A percentile compares a stretch with the other conserved stretches of the same genome.
Evolutionary conservation across 73 alveolate species (phyloP).

Genomic region (Paramecium sexaurelia): DNA sequence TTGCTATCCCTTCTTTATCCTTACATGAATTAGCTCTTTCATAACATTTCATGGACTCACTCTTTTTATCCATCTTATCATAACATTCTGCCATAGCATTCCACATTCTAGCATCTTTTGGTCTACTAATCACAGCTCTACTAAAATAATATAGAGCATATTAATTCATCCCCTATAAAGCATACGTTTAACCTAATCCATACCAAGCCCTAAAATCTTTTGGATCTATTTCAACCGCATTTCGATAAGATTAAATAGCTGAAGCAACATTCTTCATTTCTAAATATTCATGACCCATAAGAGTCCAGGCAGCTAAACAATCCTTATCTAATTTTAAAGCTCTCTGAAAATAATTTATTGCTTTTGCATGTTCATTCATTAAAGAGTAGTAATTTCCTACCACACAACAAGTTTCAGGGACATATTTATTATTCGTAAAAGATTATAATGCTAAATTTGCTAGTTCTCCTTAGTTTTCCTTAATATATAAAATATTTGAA

Average conservation of each 20-base stretch:
- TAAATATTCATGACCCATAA: conserved; percentile 99
- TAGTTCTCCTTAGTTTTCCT: conserved; percentile 97
- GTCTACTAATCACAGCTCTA: conserved; percentile 94
- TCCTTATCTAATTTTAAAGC: conserved; percentile 93
- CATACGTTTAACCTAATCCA: conserved; percentile 97
- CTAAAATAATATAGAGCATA: conserved; percentile 96
- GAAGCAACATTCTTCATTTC: conserved; percentile 99
- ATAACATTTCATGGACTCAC: conserved; percentile 95
- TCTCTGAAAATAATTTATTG: conserved; percentile 92
- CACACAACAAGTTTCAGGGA: conserved; percentile 99
- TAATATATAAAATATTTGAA: conserved; percentile 95
- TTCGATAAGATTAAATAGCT: conserved; percentile 97
- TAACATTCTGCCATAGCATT: conserved; percentile 98
- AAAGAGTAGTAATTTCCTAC: conserved; percentile 96
- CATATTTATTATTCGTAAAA: conserved; percentile 95
- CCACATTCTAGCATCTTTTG: conserved; percentile 99
- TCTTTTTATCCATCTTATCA: conserved; percentile 90
- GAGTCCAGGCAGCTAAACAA: conserved; percentile 95
- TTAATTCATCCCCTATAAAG: conserved; percentile 91
- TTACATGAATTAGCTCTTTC: conserved; percentile 93
- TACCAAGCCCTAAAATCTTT: conserved; percentile 98
- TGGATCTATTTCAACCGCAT: conserved; percentile 98
- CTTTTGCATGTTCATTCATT: conserved; percentile 98
- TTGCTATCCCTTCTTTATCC: conserved; percentile 98
- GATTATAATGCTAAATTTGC: conserved; percentile 95